Evolutionary conservation across 2,329 filamentous ascomycete species (phyloP).

Genomic region (Tympanopsis confertula): DNA sequence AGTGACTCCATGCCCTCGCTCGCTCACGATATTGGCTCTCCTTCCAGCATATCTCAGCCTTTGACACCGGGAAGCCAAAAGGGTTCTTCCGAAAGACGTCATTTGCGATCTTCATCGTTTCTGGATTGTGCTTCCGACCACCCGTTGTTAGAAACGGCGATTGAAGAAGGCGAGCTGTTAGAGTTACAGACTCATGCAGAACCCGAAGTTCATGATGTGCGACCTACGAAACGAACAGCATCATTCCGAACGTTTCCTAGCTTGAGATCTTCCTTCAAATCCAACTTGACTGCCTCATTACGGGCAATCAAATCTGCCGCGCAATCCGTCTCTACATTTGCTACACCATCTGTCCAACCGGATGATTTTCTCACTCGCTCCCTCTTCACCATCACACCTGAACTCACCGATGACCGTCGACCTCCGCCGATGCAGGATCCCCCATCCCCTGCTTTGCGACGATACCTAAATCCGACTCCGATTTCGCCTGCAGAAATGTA

Average conservation of each 20-base stretch:
- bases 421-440: constrained; percentile 38
- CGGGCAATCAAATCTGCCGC: constrained; percentile 49
- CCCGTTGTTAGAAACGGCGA: constrained; percentile 33
- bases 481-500: constrained; percentile 29
- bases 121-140: constrained; percentile 45
- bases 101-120: constrained; percentile 33
- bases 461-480: constrained; percentile 46
- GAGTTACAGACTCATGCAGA: not conserved
- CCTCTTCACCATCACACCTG: constrained; percentile 38
- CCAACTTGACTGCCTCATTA: constrained; percentile 50
- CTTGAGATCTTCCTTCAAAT: constrained; percentile 39
- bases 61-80: constrained; percentile 7
- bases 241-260: constrained; percentile 18
- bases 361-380: constrained; percentile 50
- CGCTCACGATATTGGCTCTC: constrained; percentile 24
- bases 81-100: constrained; percentile 11
- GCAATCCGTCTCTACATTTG: constrained; percentile 47
- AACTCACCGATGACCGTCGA: constrained; percentile 47
- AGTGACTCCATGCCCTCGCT: constrained; percentile 45
- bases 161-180: too few relatives aligned
- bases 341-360: constrained; percentile 34
- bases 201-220: not conserved
- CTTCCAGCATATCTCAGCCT: constrained; percentile 20
- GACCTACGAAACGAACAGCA: not conserved
- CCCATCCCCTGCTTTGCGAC: constrained; percentile 41